Percentiles rank a stretch among this genome's conserved stretches.
Evolutionary conservation across 2,329 filamentous ascomycete genomes (phyloP).

Genomic region (Zopfia rhizophila): DNA sequence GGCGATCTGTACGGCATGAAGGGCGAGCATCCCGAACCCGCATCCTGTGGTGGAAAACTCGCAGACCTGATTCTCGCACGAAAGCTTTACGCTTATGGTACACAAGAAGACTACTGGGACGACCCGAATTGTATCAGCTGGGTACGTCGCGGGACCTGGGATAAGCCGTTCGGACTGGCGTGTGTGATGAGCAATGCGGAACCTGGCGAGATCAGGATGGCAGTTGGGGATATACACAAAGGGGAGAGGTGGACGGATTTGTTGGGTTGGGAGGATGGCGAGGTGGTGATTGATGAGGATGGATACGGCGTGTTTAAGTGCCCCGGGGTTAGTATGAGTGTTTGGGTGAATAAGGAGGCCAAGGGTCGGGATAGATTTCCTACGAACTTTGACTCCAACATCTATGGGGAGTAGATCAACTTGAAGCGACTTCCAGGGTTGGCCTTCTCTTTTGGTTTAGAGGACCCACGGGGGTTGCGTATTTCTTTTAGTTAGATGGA

Average conservation of each 20-base stretch:
- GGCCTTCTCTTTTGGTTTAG: no score
- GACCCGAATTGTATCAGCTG: conserved; percentile 70
- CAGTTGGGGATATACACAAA: conserved; percentile 66
- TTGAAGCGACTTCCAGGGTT: no score
- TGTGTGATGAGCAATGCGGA: conserved; percentile 63
- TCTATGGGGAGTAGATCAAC: conserved; percentile 40
- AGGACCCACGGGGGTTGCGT: no score
- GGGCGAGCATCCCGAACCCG: conserved; percentile 63
- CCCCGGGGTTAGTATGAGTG: conserved; percentile 62
- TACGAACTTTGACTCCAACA: conserved; percentile 46
- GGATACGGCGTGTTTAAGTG: conserved; percentile 69
- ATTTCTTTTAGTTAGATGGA: no score
- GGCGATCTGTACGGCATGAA: conserved; percentile 74
- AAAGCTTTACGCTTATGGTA: conserved; percentile 73
- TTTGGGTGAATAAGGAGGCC: conserved; percentile 70
- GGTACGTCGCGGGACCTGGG: conserved; percentile 64
- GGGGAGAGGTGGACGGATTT: conserved; percentile 74
- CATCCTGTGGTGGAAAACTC: conserved; percentile 64
- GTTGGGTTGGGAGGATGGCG: conserved; percentile 63
- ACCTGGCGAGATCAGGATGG: conserved; percentile 66
- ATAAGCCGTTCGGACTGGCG: conserved; percentile 58
- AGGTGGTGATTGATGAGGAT: conserved; percentile 67
- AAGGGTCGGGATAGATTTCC: conserved; percentile 55
- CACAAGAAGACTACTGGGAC: conserved; percentile 72
- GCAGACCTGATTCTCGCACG: conserved; percentile 70